A percentile compares a stretch with the other conserved stretches of the same genome.
Conservation (phyloP, 2,329 filamentous ascomycete genomes). For the Clonostachys solani region DNA sequence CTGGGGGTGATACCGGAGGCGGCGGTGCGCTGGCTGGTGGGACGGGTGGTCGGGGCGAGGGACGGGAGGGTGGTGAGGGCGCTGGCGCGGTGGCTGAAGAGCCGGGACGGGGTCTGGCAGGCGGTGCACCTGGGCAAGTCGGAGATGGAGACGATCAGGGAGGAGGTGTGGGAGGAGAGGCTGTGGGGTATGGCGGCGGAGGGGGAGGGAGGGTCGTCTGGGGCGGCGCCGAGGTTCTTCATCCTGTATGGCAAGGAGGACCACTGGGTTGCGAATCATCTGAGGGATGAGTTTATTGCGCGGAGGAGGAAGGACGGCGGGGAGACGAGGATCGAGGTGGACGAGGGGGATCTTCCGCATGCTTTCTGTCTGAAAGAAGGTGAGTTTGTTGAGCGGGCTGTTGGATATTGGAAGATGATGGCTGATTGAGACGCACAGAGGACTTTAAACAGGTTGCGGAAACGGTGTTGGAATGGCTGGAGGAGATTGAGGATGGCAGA, state of each 20-base stretch:
- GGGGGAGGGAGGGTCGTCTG: not conserved
- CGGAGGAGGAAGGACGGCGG: conserved; percentile 28
- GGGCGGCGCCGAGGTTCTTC: conserved; percentile 43
- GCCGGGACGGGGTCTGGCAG: conserved; percentile 54
- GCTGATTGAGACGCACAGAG: too few species aligned
- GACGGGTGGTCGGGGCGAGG: conserved; percentile 34
- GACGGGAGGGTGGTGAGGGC: conserved; percentile 21
- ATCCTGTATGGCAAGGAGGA: conserved; percentile 58
- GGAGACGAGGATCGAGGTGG: conserved; percentile 45
- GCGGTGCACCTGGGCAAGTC: conserved; percentile 54
- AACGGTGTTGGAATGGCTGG: conserved; percentile 19
- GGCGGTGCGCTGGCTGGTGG: conserved; percentile 39
- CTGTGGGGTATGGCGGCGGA: conserved; percentile 43
- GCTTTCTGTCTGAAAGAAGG: conserved; percentile 48
- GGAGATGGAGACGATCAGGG: conserved; percentile 54
- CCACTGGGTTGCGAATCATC: conserved; percentile 56
- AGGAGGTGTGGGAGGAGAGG: conserved; percentile 55
- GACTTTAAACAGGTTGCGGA: conserved; percentile 11
- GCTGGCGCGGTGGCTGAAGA: conserved; percentile 44
- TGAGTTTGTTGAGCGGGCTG: conserved; percentile 12
- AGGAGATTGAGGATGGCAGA: conserved; percentile 13
- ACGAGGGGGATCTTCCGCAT: conserved; percentile 52
- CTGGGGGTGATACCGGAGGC: conserved; percentile 33
- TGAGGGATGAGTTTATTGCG: conserved; percentile 52
- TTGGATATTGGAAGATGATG: too few species aligned